Evolutionary conservation across 2,329 filamentous ascomycete genomes (phyloP).

Genomic region (Aspergillus viridinutans): DNA sequence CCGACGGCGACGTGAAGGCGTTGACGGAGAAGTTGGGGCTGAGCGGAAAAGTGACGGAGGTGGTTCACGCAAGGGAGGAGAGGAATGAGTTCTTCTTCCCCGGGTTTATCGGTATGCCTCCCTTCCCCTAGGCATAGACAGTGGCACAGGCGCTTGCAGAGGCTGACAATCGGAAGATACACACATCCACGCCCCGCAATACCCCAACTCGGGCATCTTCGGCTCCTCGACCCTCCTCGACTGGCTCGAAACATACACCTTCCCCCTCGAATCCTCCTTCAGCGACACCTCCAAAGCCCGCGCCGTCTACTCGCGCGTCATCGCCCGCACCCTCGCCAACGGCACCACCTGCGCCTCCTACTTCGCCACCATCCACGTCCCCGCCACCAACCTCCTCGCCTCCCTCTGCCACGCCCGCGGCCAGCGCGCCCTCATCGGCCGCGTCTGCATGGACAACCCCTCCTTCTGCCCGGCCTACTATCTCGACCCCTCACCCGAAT

Average conservation of each 20-base stretch:
- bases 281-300: conserved; percentile 29
- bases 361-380: conserved; percentile 83
- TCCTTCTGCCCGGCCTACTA: conserved; percentile 70
- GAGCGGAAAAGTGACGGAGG: conserved; percentile 25
- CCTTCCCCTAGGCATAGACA: neutral
- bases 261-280: conserved; percentile 82
- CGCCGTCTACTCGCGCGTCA: conserved; percentile 69
- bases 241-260: conserved; percentile 93
- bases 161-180: conserved; percentile 59
- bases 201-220: conserved; percentile 90
- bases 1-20: conserved; percentile 20
- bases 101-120: conserved; percentile 42
- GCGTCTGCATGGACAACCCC: conserved; percentile 86
- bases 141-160: neutral
- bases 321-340: conserved; percentile 76
- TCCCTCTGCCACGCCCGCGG: conserved; percentile 74
- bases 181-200: conserved; percentile 92
- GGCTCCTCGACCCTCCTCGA: conserved; percentile 88
- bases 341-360: conserved; percentile 95
- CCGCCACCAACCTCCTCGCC: conserved; percentile 85
- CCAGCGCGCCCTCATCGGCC: conserved; percentile 84
- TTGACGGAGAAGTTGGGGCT: conserved; percentile 32
- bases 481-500: conserved; percentile 63
- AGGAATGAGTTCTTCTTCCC: conserved; percentile 45
- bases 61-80: conserved; percentile 38